Conservation (phyloP, 2,329 filamentous ascomycete species). For the Diplodia sapinea region DNA sequence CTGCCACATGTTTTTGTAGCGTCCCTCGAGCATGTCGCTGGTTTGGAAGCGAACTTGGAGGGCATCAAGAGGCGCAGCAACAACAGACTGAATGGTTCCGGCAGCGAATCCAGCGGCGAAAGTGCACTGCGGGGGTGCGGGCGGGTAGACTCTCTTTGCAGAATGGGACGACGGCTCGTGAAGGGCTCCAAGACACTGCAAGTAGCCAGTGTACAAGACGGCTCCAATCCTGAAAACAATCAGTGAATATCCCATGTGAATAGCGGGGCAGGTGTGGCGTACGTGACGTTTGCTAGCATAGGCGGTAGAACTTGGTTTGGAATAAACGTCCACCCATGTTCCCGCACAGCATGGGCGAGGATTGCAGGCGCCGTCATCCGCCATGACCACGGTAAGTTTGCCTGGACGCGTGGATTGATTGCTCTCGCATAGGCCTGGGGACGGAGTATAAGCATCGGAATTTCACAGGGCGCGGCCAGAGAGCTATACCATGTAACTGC, state of each 20-base stretch:
- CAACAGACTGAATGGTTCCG: conserved; percentile 70
- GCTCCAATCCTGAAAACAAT: conserved; percentile 64
- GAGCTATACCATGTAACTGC: conserved; percentile 58
- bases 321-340: conserved; percentile 75
- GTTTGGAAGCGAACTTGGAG: conserved; percentile 75
- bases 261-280: conserved; percentile 33
- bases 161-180: conserved; percentile 69
- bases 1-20: conserved; percentile 72
- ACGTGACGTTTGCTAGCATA: conserved; percentile 73
- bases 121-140: conserved; percentile 66
- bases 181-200: conserved; percentile 69
- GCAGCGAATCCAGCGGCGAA: conserved; percentile 74
- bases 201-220: conserved; percentile 76
- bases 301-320: conserved; percentile 79
- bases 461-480: not conserved
- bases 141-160: conserved; percentile 71
- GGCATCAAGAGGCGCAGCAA: conserved; percentile 77
- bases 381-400: conserved; percentile 62
- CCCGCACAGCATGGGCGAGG: conserved; percentile 68
- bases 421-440: conserved; percentile 66
- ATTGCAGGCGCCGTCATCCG: conserved; percentile 72
- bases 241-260: not conserved
- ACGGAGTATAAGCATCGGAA: conserved; percentile 6
- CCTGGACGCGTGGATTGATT: conserved; percentile 62
- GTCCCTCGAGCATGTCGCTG: conserved; percentile 63